Base-by-base conservation (phyloP, 352 stramenopile species). In the Globisporangium irregulare region DNA sequence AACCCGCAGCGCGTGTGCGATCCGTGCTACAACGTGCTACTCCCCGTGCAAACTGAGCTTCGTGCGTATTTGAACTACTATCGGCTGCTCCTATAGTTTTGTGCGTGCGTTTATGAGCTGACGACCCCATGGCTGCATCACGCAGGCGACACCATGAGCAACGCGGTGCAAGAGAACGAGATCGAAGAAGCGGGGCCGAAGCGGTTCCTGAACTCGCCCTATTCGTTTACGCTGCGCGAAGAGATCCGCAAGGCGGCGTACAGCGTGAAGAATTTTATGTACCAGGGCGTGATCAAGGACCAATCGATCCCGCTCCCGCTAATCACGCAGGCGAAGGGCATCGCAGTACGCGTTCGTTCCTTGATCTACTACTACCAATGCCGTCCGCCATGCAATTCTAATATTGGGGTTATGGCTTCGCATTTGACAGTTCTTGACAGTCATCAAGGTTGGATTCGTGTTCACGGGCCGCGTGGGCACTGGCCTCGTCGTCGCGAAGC, bases 211-310 rank as follows among this genome's bases (percentile, higher is more conserved):
- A 95, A 94, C 75, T 86, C 76, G 56, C 87, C 87, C 6, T 95
- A 93, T 77, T 94, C 88, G 62, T 94, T 94, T 67, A 97, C 94
- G 29, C 80, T 98, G 67, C 81, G 81, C 36, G 90, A 94, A 57
- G 94, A 98, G 81, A 93, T 98, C 64, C 79, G 86, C 70, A 98
- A 98, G 75, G 93, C 94, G 22, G 90, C 92, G 8, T 97, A 97
- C 76, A 96, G 92, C 68, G 80, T 98, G 66, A 84, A 96, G 72
- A 98, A 98, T 70, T 97, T 98, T 57, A 93, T 93, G 66, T 91
- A 86, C 65, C 74, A 92, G 64, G 89, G 87, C 27, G 78, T 95
- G 24, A 92, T 97, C 69, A 95, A 97, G 76, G 89, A 97, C 71
- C 82, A 93, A 68, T 96, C 84, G 20, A 95, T 98, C 67, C 91